These are phyloP conservation scores for Coccomyxa sp. DNA, from an alignment of 139 green algal genomes.

Conservation along the genomic window DNA sequence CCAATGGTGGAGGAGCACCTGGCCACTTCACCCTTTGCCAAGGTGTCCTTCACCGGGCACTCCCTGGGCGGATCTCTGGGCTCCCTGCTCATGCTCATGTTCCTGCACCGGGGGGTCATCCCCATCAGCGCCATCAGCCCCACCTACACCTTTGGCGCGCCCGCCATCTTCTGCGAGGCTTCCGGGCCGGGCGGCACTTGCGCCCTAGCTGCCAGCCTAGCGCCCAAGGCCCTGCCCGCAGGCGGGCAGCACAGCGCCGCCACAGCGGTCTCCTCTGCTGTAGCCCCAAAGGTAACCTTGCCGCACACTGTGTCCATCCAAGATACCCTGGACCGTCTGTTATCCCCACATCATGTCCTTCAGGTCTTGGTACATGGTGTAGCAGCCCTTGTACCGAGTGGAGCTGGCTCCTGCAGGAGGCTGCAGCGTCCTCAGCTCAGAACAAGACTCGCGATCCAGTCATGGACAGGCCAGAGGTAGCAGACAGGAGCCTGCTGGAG, in stretches of 20 bases:
- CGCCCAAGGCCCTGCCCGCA: neutral
- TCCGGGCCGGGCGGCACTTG: neutral
- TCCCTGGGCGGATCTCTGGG: conserved; percentile 89
- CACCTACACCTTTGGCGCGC: conserved; percentile 89
- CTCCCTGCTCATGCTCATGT: conserved; percentile 88
- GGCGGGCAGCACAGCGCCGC: no score
- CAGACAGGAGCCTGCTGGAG: conserved; percentile 35
- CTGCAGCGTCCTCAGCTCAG: no score
- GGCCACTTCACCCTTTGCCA: conserved; percentile 54
- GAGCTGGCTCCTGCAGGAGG: no score
- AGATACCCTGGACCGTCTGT: no score
- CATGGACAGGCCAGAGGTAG: neutral
- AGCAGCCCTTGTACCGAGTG: no score
- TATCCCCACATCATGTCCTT: no score
- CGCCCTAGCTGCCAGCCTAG: neutral
- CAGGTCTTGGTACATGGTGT: no score
- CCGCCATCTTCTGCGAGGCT: conserved; percentile 82
- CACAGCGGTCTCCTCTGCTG: no score
- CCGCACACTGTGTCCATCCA: no score
- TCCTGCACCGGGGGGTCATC: conserved; percentile 67
- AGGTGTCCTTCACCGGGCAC: conserved; percentile 84
- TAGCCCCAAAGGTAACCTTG: no score
- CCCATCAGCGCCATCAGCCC: conserved; percentile 37
- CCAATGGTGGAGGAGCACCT: conserved; percentile 85
- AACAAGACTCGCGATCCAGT: no score